phyloP scores from a whole-genome alignment of 208 protist species.

The Porcisia hertigi region DNA sequence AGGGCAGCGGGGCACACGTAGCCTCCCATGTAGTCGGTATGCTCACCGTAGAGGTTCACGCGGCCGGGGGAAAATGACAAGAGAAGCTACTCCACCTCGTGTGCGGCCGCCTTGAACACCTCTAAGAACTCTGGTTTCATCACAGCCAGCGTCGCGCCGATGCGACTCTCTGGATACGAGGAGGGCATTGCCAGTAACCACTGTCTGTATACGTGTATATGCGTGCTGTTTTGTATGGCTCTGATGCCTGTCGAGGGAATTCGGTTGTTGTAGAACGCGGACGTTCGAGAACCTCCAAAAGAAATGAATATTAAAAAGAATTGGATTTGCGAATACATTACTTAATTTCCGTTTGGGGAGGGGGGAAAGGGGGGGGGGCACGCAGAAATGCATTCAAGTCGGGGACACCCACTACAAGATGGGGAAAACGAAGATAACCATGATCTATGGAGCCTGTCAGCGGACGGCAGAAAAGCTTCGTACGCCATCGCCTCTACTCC shows the following conservation, averaged over 20 bases:
- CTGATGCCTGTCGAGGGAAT: background rate
- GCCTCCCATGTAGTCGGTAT: constrained; percentile 84
- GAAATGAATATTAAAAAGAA: background rate
- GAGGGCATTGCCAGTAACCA: background rate
- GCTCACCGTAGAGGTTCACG: constrained; percentile 87
- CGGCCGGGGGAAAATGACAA: constrained; percentile 71
- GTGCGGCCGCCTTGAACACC: constrained; percentile 41
- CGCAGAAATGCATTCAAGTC: background rate
- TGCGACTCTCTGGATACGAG: constrained; percentile 48
- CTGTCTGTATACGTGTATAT: background rate
- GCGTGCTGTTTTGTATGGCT: background rate
- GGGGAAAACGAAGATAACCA: background rate
- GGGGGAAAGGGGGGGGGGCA: background rate
- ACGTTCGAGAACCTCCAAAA: background rate
- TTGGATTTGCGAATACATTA: too few relatives aligned
- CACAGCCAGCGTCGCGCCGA: constrained; percentile 35
- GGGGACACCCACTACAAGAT: background rate
- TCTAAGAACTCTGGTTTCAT: constrained; percentile 68
- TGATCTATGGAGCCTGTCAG: background rate
- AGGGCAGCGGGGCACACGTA: constrained; percentile 62
- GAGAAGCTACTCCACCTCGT: constrained; percentile 52
- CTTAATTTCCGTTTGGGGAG: too few relatives aligned
- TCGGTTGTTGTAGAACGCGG: too few relatives aligned
- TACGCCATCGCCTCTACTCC: background rate
- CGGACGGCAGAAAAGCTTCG: background rate